Base-by-base conservation (phyloP, 2,329 filamentous ascomycete species). In the Pseudogymnoascus sp. region DNA sequence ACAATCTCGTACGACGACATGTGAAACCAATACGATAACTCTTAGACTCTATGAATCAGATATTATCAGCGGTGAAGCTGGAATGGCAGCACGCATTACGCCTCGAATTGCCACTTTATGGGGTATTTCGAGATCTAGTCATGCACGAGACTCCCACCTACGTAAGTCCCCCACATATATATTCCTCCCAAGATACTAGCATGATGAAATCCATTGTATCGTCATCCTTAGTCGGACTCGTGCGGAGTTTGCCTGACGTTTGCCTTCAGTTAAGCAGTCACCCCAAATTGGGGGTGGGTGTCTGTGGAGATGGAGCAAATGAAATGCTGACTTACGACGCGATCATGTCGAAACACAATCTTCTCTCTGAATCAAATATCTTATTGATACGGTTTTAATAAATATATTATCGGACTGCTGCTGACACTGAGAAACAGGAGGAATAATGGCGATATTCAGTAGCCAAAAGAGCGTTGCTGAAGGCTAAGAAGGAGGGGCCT, bases 141-240 rank as follows among this genome's bases (percentile, higher is more conserved):
- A 33, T 55, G 28, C 9, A 33, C 16, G n/a, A 33, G 28, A 55
- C 49, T 19, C 42, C 22, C 49, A 33, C 4, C 25, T 22, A 22
- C 3, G 49, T 55, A 35, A 55, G 49, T 33, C 49, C 19, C 8
- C 19, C 49, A 22, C 22, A 55, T 6, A 4, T 16, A 28, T 63
- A 16, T 41, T 61, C 42, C 60, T 45, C 28, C 62, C 55, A 42
- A 64, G 63, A 30, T 41, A 60, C 49, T 62, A 71, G 68, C 71
- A 88, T 93, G 91, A 95, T 93, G 91, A 94, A 86, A 92, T 80
- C 75, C 75, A 77, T 83, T 78, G 82, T 92, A 92, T 92, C 89
- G 90, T 95, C 91, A 95, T 96, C 91, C 91, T 95, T 95, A 95
- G 90, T 81, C 91, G 83, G 87, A 95, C 75, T 78, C 77, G 73